These are phyloP conservation scores for Penicillium aurantiogriseum DNA, from an alignment of 2,329 filamentous ascomycete species.

Conservation along the genomic window DNA sequence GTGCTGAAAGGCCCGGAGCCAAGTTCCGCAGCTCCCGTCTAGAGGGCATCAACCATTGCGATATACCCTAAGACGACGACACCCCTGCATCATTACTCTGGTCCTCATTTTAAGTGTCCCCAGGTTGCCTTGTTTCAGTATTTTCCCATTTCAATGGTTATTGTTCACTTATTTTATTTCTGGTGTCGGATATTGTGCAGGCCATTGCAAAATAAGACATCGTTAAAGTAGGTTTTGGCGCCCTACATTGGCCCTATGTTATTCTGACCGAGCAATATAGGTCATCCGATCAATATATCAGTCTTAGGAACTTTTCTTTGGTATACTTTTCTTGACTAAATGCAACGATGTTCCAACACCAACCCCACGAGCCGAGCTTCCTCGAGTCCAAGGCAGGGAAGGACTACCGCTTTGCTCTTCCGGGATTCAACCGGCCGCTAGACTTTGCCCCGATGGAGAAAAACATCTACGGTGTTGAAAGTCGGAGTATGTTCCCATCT, in stretches of 20 bases:
- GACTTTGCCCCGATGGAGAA: conserved; percentile 25
- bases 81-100: conserved; percentile 21
- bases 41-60: neutral
- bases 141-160: neutral
- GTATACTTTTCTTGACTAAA: neutral
- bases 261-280: neutral
- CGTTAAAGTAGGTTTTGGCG: neutral
- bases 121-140: neutral
- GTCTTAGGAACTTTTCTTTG: neutral
- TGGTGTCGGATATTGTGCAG: neutral
- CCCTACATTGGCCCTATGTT: neutral
- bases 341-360: conserved; percentile 24
- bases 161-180: neutral
- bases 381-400: conserved; percentile 3
- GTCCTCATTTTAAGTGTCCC: neutral
- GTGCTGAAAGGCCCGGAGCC: conserved; percentile 11
- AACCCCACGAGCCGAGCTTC: conserved; percentile 11
- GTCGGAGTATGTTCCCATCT: conserved; percentile 33
- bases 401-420: conserved; percentile 27
- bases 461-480: conserved; percentile 31
- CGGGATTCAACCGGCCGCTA: conserved; percentile 36
- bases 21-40: conserved; percentile 14
- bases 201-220: neutral
- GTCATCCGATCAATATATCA: neutral
- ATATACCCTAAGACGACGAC: conserved; percentile 20